Conservation (phyloP, 225 moss, liverwort and hornwort species). For the Antitrichia curtipendula region DNA sequence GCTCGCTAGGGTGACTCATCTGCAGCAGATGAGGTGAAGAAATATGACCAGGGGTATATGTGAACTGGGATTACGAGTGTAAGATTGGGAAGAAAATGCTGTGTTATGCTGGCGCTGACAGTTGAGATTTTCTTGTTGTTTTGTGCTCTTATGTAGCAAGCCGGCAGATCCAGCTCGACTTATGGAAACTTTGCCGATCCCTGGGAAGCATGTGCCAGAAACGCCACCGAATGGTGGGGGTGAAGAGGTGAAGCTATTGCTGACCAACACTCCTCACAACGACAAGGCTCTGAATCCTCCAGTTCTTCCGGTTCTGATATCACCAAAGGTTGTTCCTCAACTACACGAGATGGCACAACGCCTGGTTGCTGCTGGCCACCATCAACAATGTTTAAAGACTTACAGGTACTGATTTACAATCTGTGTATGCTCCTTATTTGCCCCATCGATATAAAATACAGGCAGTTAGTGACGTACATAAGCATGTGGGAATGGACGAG, state of each 20-base stretch:
- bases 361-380: constrained; percentile 69
- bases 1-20: neutral
- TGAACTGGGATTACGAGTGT: neutral
- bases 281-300: constrained; percentile 42
- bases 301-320: constrained; percentile 61
- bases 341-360: constrained; percentile 84
- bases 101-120: neutral
- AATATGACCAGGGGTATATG: neutral
- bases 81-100: neutral
- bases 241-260: constrained; percentile 50
- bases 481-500: neutral
- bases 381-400: constrained; percentile 75
- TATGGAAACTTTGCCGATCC: constrained; percentile 62
- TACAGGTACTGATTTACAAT: constrained; percentile 37
- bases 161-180: constrained; percentile 65
- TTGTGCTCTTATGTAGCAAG: constrained; percentile 44
- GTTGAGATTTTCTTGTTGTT: neutral
- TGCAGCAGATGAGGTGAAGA: neutral
- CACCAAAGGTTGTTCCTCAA: constrained; percentile 75
- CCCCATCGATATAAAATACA: neutral
- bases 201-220: constrained; percentile 42
- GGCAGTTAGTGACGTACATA: neutral
- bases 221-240: constrained; percentile 24
- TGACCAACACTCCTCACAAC: constrained; percentile 42
- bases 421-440: neutral